A percentile compares a stretch with the other conserved stretches of the same genome.
These are phyloP conservation scores for Balansia obtecta DNA, from an alignment of 2,329 filamentous ascomycete species.

Conservation along the genomic window DNA sequence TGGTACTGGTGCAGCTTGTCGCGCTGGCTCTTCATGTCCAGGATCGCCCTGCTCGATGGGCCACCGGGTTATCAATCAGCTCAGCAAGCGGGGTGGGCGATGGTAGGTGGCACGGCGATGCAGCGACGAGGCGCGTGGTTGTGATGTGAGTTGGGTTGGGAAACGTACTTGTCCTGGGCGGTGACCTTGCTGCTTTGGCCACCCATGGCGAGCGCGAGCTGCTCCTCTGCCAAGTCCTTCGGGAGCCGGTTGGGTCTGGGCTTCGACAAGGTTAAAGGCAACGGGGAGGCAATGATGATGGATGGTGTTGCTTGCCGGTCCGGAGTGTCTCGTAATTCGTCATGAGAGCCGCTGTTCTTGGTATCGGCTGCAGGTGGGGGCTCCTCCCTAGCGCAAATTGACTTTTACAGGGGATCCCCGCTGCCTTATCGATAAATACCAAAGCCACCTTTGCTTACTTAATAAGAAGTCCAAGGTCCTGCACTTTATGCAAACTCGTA, in stretches of 20 bases:
- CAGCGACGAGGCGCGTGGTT: not conserved
- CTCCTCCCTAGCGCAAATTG: too few species aligned
- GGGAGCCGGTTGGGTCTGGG: not conserved
- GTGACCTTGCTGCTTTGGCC: conserved; percentile 45
- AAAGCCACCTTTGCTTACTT: too few species aligned
- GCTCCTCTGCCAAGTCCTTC: conserved; percentile 4
- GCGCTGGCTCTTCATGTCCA: conserved; percentile 94
- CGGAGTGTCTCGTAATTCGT: not conserved
- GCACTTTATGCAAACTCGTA: too few species aligned
- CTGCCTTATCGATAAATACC: too few species aligned
- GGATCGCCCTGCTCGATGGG: conserved; percentile 58
- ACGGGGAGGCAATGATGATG: conserved; percentile 1
- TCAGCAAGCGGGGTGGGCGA: conserved; percentile 2
- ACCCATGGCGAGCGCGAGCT: conserved; percentile 31
- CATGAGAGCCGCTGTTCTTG: not conserved
- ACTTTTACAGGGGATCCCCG: too few species aligned
- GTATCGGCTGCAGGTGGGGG: not conserved
- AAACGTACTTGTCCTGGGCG: conserved; percentile 69
- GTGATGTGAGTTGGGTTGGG: not conserved
- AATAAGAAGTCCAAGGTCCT: too few species aligned
- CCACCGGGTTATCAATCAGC: not conserved
- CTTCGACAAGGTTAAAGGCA: not conserved
- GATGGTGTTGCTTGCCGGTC: not conserved
- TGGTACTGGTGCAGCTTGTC: conserved; percentile 97
- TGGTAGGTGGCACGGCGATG: not conserved